A percentile compares a stretch with the other conserved stretches of the same genome.
Conservation (phyloP, 805 yeast species). For the Yarrowia alimentaria region DNA sequence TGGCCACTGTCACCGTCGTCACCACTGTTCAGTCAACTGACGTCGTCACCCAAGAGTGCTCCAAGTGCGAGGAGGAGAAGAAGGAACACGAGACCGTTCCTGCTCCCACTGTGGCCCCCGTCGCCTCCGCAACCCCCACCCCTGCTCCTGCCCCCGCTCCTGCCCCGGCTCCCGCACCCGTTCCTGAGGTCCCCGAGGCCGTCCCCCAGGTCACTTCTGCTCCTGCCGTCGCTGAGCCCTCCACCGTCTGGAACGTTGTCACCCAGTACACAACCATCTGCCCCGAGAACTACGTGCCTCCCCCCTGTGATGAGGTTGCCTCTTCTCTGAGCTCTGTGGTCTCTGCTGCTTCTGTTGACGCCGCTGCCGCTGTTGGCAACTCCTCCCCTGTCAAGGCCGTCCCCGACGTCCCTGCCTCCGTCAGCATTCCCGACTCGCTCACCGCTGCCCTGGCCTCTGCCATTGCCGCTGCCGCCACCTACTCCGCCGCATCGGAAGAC, state of each 20-base stretch:
- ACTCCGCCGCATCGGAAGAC: constrained; percentile 16
- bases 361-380: constrained; percentile 4
- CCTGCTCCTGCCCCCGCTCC: constrained; percentile 5
- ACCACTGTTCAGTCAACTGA: constrained; percentile 17
- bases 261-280: constrained; percentile 27
- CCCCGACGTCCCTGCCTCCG: background rate
- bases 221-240: constrained; percentile 27
- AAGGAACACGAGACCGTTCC: constrained; percentile 19
- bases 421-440: constrained; percentile 11
- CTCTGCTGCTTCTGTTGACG: background rate
- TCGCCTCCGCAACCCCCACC: too few relatives aligned
- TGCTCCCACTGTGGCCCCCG: background rate
- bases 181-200: constrained; percentile 10
- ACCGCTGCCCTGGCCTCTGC: constrained; percentile 12
- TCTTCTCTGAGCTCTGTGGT: constrained; percentile 5
- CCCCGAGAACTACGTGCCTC: constrained; percentile 25
- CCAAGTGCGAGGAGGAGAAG: constrained; percentile 26
- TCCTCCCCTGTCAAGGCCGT: background rate
- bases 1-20: constrained; percentile 20
- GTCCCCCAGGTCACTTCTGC: constrained; percentile 26
- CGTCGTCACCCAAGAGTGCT: constrained; percentile 13
- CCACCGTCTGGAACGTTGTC: constrained; percentile 27
- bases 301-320: constrained; percentile 19
- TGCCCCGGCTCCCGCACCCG: constrained; percentile 10
- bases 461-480: constrained; percentile 1